Conservation (phyloP, 2,329 filamentous ascomycete species). For the Trichoderma hamatum region DNA sequence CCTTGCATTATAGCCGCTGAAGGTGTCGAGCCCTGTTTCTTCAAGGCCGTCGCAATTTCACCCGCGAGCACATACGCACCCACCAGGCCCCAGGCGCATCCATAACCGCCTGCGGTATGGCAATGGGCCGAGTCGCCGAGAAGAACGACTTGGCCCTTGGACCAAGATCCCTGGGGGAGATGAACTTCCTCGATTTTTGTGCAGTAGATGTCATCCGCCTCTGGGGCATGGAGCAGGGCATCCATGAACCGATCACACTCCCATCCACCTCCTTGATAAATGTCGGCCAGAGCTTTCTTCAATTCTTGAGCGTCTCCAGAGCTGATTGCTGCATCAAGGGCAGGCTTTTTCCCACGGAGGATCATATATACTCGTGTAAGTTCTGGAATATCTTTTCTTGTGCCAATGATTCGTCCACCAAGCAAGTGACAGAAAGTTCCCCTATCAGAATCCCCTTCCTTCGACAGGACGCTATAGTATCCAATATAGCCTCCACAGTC, state of each 20-base stretch:
- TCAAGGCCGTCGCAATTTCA: neutral
- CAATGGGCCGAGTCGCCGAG: constrained; percentile 13
- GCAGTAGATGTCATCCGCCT: constrained; percentile 9
- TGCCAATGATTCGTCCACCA: neutral
- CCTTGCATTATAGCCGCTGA: neutral
- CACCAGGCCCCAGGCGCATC: constrained; percentile 9
- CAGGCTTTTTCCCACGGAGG: neutral
- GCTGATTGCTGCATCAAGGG: neutral
- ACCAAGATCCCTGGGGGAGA: neutral
- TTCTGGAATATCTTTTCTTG: neutral
- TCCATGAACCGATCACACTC: constrained; percentile 12
- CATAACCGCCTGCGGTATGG: constrained; percentile 11
- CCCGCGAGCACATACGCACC: constrained; percentile 7
- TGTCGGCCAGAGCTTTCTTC: neutral
- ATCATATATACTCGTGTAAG: constrained; percentile 21
- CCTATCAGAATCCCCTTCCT: neutral
- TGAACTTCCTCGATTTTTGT: constrained; percentile 5
- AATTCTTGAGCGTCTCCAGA: neutral
- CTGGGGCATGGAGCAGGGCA: constrained; percentile 5
- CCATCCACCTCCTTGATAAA: constrained; percentile 10
- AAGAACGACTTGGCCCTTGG: constrained; percentile 11
- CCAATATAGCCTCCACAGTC: neutral
- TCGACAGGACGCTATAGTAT: neutral
- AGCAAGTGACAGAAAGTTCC: constrained; percentile 7
- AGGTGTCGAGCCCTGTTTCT: neutral